Base-by-base conservation (phyloP, 2,329 filamentous ascomycete genomes). In the Beauveria brongniartii region DNA sequence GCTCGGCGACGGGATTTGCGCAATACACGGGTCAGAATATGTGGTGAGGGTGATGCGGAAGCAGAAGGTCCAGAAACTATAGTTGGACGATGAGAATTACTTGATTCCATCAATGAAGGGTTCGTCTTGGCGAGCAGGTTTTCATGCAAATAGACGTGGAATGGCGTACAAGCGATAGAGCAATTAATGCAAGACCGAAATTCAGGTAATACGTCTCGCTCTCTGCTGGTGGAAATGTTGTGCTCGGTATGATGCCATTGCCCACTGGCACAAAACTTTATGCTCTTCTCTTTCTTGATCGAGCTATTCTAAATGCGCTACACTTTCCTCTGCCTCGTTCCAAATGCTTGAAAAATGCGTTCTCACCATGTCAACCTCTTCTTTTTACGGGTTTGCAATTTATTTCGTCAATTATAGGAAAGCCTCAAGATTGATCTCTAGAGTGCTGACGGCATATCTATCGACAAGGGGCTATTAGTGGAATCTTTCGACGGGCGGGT, bases 351-450 rank as follows among this genome's bases (percentile, higher is more conserved):
- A 59, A 52, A 61, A 22, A 22, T 26, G 43, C 43, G 12, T 24
- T 47, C 24, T 14, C 57, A 43, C 28, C 54, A 44, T 46, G 8
- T 26, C 16, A 37, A 44, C 43, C 48, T 57, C 10, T 62, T 52
- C n/a, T 41, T 47, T 52, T 55, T 41, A 62, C 62, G 50, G 59
- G 54, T 48, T 61, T 63, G 44, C 22, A 12, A 14, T 60, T 20
- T 58, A 50, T 54, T 59, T 61, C 52, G 50, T 55, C 51, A 57
- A 70, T 73, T 80, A 96, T 77, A 97, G 80, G 82, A 99, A 95
- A 66, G 90, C 85, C 77, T 97, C 93, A 37, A 97, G 84, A 75
- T 97, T 96, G 72, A 99, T 83, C 80, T 99, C 94, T 67, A 99
- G 77, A 48, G 91, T 92, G 77, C 92, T 97, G 68, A 96, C 92